Conservation (phyloP, 192 early-diverging fungal genomes). For the Umbelopsis vinacea region DNA sequence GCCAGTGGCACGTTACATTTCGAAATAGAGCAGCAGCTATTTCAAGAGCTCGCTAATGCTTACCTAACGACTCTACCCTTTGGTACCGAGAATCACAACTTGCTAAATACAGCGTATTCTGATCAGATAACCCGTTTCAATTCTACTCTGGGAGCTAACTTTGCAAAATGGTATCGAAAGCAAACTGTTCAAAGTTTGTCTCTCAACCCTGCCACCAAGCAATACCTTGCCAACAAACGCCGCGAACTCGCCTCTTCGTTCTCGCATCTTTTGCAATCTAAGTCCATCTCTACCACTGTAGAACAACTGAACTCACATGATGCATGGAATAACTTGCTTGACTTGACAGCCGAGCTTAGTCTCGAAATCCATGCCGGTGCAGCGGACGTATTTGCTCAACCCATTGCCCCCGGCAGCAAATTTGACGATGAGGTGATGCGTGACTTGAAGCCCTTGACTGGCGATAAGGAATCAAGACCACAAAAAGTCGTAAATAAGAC, state of each 20-base stretch:
- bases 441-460: constrained; percentile 18
- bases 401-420: constrained; percentile 30
- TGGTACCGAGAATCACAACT: constrained; percentile 40
- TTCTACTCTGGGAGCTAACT: constrained; percentile 37
- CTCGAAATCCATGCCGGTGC: constrained; percentile 43
- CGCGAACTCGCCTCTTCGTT: constrained; percentile 23
- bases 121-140: constrained; percentile 45
- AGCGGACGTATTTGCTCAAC: constrained; percentile 39
- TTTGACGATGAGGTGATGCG: constrained; percentile 42
- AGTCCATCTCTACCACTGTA: not conserved
- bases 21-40: constrained; percentile 31
- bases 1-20: constrained; percentile 9
- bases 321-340: constrained; percentile 30
- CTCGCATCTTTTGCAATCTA: constrained; percentile 9
- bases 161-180: constrained; percentile 45
- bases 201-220: constrained; percentile 43
- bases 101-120: constrained; percentile 42
- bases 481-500: constrained; percentile 34
- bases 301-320: constrained; percentile 12
- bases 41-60: constrained; percentile 22
- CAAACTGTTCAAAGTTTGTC: constrained; percentile 44
- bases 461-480: constrained; percentile 20
- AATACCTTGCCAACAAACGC: constrained; percentile 37
- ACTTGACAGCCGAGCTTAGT: constrained; percentile 28
- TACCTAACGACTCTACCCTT: constrained; percentile 41